Evolutionary conservation across 495 filamentous ascomycete species (phyloP).

Genomic region (Penicillium coffeae): DNA sequence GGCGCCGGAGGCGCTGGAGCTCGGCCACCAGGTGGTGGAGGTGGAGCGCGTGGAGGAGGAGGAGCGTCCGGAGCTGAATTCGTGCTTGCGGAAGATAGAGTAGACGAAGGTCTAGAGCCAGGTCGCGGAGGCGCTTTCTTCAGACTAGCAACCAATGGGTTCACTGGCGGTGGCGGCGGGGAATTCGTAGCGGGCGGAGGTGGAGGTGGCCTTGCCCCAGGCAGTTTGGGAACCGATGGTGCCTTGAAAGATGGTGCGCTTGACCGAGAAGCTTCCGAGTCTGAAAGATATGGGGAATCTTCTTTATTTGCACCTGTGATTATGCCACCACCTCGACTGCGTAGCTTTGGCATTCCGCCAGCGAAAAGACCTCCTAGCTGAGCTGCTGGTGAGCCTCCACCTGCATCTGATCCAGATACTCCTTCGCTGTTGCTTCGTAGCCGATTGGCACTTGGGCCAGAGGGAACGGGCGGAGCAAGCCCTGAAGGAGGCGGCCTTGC

Average conservation of each 20-base stretch:
- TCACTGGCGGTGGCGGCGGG: constrained; percentile 46
- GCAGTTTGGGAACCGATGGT: constrained; percentile 62
- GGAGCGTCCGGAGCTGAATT: constrained; percentile 37
- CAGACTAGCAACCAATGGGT: constrained; percentile 57
- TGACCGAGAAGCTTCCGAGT: constrained; percentile 60
- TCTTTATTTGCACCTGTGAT: constrained; percentile 77
- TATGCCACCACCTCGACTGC: constrained; percentile 82
- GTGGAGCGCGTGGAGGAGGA: constrained; percentile 12
- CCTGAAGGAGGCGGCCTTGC: constrained; percentile 57
- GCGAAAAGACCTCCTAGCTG: constrained; percentile 89
- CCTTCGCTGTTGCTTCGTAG: constrained; percentile 81
- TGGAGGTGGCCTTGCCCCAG: constrained; percentile 47
- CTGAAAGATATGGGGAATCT: constrained; percentile 74
- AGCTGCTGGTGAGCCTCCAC: constrained; percentile 49
- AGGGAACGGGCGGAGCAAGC: constrained; percentile 74
- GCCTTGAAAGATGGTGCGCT: constrained; percentile 52
- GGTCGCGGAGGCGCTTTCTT: constrained; percentile 53
- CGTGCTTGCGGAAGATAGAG: constrained; percentile 43
- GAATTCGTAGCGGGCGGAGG: constrained; percentile 54
- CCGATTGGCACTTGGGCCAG: constrained; percentile 50
- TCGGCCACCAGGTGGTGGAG: constrained; percentile 32
- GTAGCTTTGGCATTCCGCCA: constrained; percentile 91
- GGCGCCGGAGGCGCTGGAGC: constrained; percentile 29
- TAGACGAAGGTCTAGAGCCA: constrained; percentile 38
- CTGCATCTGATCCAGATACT: constrained; percentile 41